These are phyloP conservation scores for Alternaria brassicicola DNA, from an alignment of 2,329 filamentous ascomycete species.

Conservation along the genomic window DNA sequence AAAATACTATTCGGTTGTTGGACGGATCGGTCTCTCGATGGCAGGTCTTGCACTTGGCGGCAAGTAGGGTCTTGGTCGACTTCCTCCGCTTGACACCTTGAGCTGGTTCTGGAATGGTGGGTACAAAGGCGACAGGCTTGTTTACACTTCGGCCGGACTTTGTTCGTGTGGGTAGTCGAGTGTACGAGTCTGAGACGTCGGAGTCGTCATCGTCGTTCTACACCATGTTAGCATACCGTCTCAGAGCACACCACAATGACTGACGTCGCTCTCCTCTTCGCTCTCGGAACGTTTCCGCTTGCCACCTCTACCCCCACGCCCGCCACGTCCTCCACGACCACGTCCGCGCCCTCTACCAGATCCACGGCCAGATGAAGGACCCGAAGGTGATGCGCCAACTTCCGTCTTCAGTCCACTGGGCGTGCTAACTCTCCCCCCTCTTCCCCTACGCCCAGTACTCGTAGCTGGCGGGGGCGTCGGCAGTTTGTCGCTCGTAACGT, in stretches of 20 bases:
- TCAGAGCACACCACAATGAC: conserved; percentile 14
- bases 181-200: conserved; percentile 54
- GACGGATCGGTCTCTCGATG: conserved; percentile 71
- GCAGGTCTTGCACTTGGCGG: conserved; percentile 72
- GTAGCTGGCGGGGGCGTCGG: conserved; percentile 46
- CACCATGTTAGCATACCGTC: conserved; percentile 22
- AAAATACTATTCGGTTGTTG: conserved; percentile 85
- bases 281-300: conserved; percentile 50
- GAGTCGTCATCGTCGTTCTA: conserved; percentile 45
- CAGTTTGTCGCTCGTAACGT: conserved; percentile 53
- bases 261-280: conserved; percentile 44
- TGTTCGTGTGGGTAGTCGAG: conserved; percentile 68
- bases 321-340: conserved; percentile 38
- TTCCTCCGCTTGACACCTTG: conserved; percentile 62
- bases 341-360: conserved; percentile 47
- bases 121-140: conserved; percentile 68
- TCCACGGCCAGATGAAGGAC: conserved; percentile 41
- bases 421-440: conserved; percentile 44
- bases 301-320: conserved; percentile 46
- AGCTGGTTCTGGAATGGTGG: conserved; percentile 59
- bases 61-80: conserved; percentile 59
- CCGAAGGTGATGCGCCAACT: conserved; percentile 28
- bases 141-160: conserved; percentile 77
- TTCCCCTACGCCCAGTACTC: conserved; percentile 36
- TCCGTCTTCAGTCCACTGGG: conserved; percentile 42